These are phyloP conservation scores for Escallonia herrerae DNA, from an alignment of 129 eudicot genomes.

Conservation along the genomic window DNA sequence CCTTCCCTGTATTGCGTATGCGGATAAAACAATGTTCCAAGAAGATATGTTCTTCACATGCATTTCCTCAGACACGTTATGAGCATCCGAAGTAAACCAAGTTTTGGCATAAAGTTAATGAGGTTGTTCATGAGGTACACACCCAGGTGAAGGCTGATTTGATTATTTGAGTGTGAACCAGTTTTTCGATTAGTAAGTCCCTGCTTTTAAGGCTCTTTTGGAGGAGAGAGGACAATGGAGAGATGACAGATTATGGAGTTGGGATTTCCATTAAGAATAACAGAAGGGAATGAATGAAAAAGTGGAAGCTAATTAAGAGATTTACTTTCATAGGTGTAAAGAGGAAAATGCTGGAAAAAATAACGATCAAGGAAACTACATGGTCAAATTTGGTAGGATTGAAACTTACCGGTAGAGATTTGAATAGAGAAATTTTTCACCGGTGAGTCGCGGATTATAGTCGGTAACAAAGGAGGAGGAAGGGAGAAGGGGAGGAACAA, in stretches of 20 bases:
- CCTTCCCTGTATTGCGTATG: slow-evolving; percentile 59
- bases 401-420: too few relatives aligned
- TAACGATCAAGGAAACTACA: too few relatives aligned
- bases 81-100: slow-evolving; percentile 41
- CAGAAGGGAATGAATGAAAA: background rate
- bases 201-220: slow-evolving; percentile 43
- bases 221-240: slow-evolving; percentile 40
- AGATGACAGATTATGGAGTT: slow-evolving; percentile 3
- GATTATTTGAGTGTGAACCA: slow-evolving; percentile 47
- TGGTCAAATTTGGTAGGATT: too few relatives aligned
- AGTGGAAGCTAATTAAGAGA: background rate
- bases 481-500: too few relatives aligned
- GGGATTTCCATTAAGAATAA: slow-evolving; percentile 6
- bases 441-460: too few relatives aligned
- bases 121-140: too few relatives aligned
- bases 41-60: slow-evolving; percentile 49
- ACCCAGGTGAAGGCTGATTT: slow-evolving; percentile 40
- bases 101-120: slow-evolving; percentile 44
- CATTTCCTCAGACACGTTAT: slow-evolving; percentile 55
- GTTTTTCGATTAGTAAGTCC: slow-evolving; percentile 27
- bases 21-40: slow-evolving; percentile 66
- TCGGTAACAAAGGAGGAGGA: too few relatives aligned
- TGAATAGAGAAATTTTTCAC: too few relatives aligned
- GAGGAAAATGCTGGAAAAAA: too few relatives aligned
- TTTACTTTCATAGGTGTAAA: background rate